Conservation (phyloP, 306 rosid genomes). For the Dryas alaskensis region DNA sequence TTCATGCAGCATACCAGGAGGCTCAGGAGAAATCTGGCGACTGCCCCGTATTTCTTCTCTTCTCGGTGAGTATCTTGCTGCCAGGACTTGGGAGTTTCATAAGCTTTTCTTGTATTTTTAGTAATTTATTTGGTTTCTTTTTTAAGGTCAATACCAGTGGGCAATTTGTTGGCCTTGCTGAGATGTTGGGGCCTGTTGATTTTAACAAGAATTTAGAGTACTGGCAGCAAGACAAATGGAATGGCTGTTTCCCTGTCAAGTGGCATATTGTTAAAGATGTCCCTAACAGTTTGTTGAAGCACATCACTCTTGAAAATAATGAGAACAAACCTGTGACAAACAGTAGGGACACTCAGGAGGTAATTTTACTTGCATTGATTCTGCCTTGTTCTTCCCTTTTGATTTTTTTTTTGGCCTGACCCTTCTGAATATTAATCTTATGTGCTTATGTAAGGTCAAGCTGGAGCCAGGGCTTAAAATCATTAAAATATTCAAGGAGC, state of each 20-base stretch:
- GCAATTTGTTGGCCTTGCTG: slow-evolving; percentile 93
- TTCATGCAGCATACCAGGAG: slow-evolving; percentile 89
- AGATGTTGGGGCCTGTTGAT: slow-evolving; percentile 94
- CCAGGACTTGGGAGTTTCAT: neutral
- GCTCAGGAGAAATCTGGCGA: slow-evolving; percentile 79
- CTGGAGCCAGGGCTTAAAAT: slow-evolving; percentile 76
- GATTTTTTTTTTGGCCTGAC: neutral
- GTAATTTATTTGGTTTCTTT: slow-evolving; percentile 6
- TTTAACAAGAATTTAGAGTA: slow-evolving; percentile 83
- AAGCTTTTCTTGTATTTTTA: neutral
- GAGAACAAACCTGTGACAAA: slow-evolving; percentile 97
- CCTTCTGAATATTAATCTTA: slow-evolving; percentile 8
- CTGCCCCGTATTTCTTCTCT: slow-evolving; percentile 75
- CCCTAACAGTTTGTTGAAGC: slow-evolving; percentile 90
- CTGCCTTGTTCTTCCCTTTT: neutral
- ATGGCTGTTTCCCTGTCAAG: slow-evolving; percentile 90
- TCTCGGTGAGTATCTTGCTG: slow-evolving; percentile 56
- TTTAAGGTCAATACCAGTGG: slow-evolving; percentile 94
- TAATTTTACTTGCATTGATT: slow-evolving; percentile 14
- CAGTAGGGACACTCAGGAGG: slow-evolving; percentile 98
- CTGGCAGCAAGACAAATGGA: slow-evolving; percentile 99
- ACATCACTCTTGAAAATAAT: slow-evolving; percentile 85
- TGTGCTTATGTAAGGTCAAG: slow-evolving; percentile 52
- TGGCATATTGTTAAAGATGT: slow-evolving; percentile 96
- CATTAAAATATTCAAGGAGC: slow-evolving; percentile 77